Evolutionary conservation across 1,284 basidiomycete species (phyloP).

Genomic region (Pascua guehoae): DNA sequence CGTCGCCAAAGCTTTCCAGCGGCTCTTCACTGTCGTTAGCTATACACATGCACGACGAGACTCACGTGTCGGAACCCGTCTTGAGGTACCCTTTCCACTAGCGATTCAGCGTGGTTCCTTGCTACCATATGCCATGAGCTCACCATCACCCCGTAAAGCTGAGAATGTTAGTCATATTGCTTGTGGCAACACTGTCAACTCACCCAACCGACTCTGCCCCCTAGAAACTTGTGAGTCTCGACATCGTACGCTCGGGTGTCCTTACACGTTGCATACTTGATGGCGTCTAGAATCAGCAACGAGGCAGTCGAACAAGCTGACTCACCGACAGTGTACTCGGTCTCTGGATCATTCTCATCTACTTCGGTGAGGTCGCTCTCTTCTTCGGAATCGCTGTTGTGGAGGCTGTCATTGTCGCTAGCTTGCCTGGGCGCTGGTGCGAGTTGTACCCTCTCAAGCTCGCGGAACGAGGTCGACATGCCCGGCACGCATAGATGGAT

Average conservation of each 20-base stretch:
- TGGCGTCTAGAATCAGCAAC: conserved; percentile 22
- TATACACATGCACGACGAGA: not conserved
- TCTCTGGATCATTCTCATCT: conserved; percentile 6
- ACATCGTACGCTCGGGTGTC: conserved; percentile 16
- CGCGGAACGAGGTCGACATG: not conserved
- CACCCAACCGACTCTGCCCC: conserved; percentile 25
- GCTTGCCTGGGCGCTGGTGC: not conserved
- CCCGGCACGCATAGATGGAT: no score
- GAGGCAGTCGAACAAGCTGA: not conserved
- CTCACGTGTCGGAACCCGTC: conserved; percentile 29
- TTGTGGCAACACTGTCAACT: conserved; percentile 1
- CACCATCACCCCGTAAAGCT: conserved; percentile 38
- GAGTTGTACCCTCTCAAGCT: conserved; percentile 2
- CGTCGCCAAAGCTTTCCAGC: conserved; percentile 10
- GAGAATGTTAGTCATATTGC: not conserved
- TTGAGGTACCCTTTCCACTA: conserved; percentile 38
- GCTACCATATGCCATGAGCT: not conserved
- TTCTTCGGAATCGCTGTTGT: conserved; percentile 2
- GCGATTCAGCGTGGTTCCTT: not conserved
- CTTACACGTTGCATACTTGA: conserved; percentile 28
- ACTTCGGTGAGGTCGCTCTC: conserved; percentile 9
- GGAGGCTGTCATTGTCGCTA: not conserved
- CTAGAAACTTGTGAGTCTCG: not conserved
- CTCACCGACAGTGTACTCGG: conserved; percentile 26
- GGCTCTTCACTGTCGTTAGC: conserved; percentile 19